Percentiles rank a stretch among this genome's conserved stretches.
Conservation (phyloP, 305 asterid species). For the Solanum hybrid region DNA sequence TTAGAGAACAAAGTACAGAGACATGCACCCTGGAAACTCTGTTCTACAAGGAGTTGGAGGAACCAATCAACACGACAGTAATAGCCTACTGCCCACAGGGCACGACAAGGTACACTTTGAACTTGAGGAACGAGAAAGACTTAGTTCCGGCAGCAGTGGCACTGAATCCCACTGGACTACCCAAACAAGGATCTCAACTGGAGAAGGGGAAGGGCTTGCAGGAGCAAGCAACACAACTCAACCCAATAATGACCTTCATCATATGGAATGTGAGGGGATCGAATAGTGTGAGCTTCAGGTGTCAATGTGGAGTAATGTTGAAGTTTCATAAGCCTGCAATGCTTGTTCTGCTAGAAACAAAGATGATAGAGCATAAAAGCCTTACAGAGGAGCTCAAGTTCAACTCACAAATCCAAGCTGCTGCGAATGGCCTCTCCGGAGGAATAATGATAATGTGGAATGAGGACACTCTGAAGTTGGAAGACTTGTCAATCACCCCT, state of each 20-base stretch:
- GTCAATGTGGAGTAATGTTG: background rate
- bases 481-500: background rate
- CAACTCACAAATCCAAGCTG: background rate
- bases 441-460: background rate
- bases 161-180: background rate
- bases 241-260: background rate
- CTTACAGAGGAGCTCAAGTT: background rate
- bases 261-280: background rate
- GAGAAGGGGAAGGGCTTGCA: background rate
- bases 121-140: background rate
- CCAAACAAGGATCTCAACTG: background rate
- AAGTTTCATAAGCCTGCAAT: background rate
- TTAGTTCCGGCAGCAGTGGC: rapidly evolving
- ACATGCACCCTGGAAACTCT: background rate
- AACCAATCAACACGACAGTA: background rate
- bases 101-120: rapidly evolving
- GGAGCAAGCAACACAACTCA: background rate
- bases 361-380: background rate
- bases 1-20: background rate
- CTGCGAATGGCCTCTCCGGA: background rate
- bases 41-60: background rate
- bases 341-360: background rate
- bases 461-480: background rate
- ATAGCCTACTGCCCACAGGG: background rate
- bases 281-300: background rate